Percentiles rank a stretch among this genome's conserved stretches.
Conservation (phyloP, 2,329 filamentous ascomycete genomes). For the Chaetomium strumarium region DNA sequence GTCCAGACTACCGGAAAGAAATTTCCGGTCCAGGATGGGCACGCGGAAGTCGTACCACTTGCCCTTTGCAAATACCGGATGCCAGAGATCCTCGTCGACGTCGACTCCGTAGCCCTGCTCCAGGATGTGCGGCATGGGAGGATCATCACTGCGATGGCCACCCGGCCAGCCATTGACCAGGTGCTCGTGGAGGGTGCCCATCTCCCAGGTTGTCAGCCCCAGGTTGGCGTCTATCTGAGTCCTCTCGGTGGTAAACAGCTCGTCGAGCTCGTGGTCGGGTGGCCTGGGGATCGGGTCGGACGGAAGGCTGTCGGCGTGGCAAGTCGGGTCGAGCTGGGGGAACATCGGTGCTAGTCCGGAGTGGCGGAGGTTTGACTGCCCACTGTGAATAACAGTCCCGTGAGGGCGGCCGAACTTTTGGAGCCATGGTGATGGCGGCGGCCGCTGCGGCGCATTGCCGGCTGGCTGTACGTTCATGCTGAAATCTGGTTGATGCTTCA, state of each 20-base stretch:
- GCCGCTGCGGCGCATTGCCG: not conserved
- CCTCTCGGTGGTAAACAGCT: slow-evolving; percentile 5
- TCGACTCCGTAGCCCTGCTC: not conserved
- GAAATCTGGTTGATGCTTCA: not conserved
- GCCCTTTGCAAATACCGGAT: slow-evolving; percentile 4
- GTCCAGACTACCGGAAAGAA: not conserved
- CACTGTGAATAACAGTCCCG: not conserved
- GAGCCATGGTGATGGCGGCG: slow-evolving; percentile 4
- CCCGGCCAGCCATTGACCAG: slow-evolving; percentile 1
- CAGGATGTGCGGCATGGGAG: not conserved
- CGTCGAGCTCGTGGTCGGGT: slow-evolving; percentile 6
- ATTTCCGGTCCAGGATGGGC: not conserved
- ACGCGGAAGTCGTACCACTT: slow-evolving; percentile 10
- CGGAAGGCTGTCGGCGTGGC: not conserved
- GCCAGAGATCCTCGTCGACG: slow-evolving; percentile 7
- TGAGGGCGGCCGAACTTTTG: slow-evolving; percentile 3
- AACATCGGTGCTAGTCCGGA: slow-evolving; percentile 2
- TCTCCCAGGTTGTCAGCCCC: slow-evolving; percentile 10
- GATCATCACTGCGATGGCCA: not conserved
- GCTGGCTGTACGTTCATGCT: not conserved
- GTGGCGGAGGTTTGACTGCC: not conserved
- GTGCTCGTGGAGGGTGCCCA: not conserved
- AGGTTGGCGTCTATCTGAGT: not conserved
- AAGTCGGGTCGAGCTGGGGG: slow-evolving; percentile 1
- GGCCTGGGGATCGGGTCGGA: not conserved